Percentiles rank a stretch among this genome's conserved stretches.
These are phyloP conservation scores for Beauveria caledonica DNA, from an alignment of 2,329 filamentous ascomycete species.

Conservation along the genomic window DNA sequence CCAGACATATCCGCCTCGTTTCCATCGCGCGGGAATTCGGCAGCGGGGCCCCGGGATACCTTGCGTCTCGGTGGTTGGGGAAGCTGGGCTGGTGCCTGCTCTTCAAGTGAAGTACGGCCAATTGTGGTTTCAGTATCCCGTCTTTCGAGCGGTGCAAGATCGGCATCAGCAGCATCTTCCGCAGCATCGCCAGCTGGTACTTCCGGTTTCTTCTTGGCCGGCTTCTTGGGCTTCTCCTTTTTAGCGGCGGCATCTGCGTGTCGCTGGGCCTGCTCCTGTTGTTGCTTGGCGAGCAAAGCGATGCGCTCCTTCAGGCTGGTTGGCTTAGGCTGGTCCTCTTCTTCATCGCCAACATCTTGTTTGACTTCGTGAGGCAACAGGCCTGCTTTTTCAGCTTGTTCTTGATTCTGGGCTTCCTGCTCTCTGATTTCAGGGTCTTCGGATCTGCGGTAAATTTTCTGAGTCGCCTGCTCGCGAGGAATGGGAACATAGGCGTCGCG, in stretches of 20 bases:
- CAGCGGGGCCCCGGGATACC: conserved; percentile 37
- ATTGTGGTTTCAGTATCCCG: conserved; percentile 39
- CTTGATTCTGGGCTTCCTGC: conserved; percentile 55
- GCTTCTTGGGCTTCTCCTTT: conserved; percentile 80
- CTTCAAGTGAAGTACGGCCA: conserved; percentile 44
- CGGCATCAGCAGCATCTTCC: conserved; percentile 19
- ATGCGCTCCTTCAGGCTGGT: conserved; percentile 93
- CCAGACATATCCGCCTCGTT: conserved; percentile 60
- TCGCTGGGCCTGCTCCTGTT: conserved; percentile 77
- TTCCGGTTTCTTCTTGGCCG: conserved; percentile 58
- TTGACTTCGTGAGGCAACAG: conserved; percentile 35
- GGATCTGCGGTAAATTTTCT: conserved; percentile 76
- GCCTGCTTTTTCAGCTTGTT: conserved; percentile 61
- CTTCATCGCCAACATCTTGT: conserved; percentile 43
- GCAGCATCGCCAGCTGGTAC: conserved; percentile 28
- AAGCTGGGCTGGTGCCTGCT: conserved; percentile 24
- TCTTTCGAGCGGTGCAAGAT: conserved; percentile 34
- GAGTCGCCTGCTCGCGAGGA: conserved; percentile 57
- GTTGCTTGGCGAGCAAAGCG: conserved; percentile 86
- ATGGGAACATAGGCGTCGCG: conserved; percentile 84
- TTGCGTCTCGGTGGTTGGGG: conserved; percentile 43
- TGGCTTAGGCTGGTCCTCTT: conserved; percentile 80
- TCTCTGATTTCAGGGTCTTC: conserved; percentile 71
- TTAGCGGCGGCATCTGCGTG: conserved; percentile 70
- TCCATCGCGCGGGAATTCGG: conserved; percentile 44